Evolutionary conservation across 805 yeast genomes (phyloP).

Genomic region (Ogataea dorogensis): DNA sequence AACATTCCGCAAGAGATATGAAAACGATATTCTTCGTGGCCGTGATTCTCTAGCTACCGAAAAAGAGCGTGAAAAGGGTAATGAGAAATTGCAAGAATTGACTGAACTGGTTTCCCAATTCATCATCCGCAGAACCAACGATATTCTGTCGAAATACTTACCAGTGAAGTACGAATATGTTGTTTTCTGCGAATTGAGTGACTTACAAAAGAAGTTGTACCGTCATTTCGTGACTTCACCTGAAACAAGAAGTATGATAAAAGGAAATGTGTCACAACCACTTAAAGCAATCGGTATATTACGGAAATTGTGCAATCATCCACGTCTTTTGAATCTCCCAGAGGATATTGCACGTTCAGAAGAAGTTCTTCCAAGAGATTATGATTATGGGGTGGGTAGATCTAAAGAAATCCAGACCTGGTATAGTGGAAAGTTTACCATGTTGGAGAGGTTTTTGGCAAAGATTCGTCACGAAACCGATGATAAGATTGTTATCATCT

Average conservation of each 20-base stretch:
- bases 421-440: slow-evolving; percentile 82
- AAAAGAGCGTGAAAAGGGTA: slow-evolving; percentile 67
- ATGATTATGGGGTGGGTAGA: slow-evolving; percentile 56
- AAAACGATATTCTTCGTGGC: slow-evolving; percentile 73
- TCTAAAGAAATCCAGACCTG: slow-evolving; percentile 72
- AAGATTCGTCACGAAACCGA: slow-evolving; percentile 77
- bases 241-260: slow-evolving; percentile 64
- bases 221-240: slow-evolving; percentile 75
- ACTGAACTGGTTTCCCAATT: slow-evolving; percentile 79
- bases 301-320: slow-evolving; percentile 92
- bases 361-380: slow-evolving; percentile 70
- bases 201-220: slow-evolving; percentile 72
- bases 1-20: slow-evolving; percentile 85
- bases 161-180: slow-evolving; percentile 98
- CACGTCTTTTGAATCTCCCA: slow-evolving; percentile 74
- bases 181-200: slow-evolving; percentile 81
- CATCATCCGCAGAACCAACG: slow-evolving; percentile 93
- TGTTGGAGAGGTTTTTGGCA: slow-evolving; percentile 79
- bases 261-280: slow-evolving; percentile 75
- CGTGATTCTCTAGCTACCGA: slow-evolving; percentile 90
- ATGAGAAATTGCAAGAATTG: slow-evolving; percentile 63
- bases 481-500: slow-evolving; percentile 91
- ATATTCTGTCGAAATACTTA: slow-evolving; percentile 85
- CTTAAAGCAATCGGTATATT: slow-evolving; percentile 84
- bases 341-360: slow-evolving; percentile 75